Conservation (phyloP, 2,329 filamentous ascomycete genomes). For the Xenosphaeropsis pyriputrescens region DNA sequence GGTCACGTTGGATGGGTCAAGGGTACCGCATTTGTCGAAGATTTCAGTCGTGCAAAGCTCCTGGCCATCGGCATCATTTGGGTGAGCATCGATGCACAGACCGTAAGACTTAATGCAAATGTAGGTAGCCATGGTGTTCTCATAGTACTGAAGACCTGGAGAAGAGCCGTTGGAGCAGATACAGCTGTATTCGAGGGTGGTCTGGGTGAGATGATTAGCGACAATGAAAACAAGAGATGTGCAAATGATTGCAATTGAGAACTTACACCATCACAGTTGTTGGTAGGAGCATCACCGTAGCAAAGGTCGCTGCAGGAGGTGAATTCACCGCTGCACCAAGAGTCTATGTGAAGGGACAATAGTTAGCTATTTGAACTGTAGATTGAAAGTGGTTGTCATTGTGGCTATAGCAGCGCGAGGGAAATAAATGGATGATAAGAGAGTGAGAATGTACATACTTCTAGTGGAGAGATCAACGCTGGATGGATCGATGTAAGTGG, state of each 20-base stretch:
- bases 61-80: constrained; percentile 28
- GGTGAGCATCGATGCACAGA: constrained; percentile 29
- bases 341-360: constrained; percentile 15
- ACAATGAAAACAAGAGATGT: not conserved
- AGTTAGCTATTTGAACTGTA: constrained; percentile 5
- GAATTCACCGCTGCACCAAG: constrained; percentile 42
- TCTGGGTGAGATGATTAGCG: constrained; percentile 17
- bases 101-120: constrained; percentile 37
- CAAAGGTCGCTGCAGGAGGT: constrained; percentile 48
- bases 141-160: constrained; percentile 39
- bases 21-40: constrained; percentile 32
- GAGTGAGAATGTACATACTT: not conserved
- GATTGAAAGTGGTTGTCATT: not conserved
- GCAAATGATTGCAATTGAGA: not conserved
- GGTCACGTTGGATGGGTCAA: constrained; percentile 13
- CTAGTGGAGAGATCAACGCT: constrained; percentile 15
- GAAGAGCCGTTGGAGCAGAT: constrained; percentile 36
- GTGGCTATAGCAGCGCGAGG: not conserved
- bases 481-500: constrained; percentile 25
- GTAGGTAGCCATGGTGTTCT: constrained; percentile 42
- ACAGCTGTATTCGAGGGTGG: constrained; percentile 37
- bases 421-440: not conserved
- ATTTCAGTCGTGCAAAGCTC: constrained; percentile 25
- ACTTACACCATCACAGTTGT: constrained; percentile 42
- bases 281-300: constrained; percentile 29